A percentile compares a stretch with the other conserved stretches of the same genome.
These are phyloP conservation scores for Fusarium sulawesiense DNA, from an alignment of 2,329 filamentous ascomycete species.

Conservation along the genomic window DNA sequence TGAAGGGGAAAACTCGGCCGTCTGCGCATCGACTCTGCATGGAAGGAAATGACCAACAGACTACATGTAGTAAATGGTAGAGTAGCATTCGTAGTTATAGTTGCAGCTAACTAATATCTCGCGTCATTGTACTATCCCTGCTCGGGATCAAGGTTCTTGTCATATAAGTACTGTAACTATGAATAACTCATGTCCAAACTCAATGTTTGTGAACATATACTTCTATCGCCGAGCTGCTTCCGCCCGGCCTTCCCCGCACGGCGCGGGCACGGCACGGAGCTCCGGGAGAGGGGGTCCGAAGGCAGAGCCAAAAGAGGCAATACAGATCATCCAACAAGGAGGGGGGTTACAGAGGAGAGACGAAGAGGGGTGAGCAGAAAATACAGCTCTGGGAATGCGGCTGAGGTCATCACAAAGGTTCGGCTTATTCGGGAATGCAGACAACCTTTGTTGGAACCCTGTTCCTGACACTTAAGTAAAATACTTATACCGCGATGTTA, in stretches of 20 bases:
- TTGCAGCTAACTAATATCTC: neutral
- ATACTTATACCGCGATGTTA: slow-evolving; percentile 19
- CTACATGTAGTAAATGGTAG: neutral
- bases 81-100: neutral
- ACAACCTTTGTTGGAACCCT: slow-evolving; percentile 5
- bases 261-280: slow-evolving; percentile 20
- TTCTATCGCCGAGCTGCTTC: slow-evolving; percentile 17
- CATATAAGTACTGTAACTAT: neutral
- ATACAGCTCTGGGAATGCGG: slow-evolving; percentile 16
- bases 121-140: neutral
- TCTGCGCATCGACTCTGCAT: slow-evolving; percentile 9
- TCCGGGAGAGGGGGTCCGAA: slow-evolving; percentile 21
- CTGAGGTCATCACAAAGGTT: slow-evolving; percentile 20
- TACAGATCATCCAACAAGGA: neutral
- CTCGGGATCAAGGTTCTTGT: neutral
- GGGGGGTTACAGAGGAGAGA: neutral
- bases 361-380: neutral
- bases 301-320: slow-evolving; percentile 29
- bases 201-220: neutral
- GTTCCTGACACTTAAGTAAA: neutral
- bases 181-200: neutral
- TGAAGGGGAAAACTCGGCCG: slow-evolving; percentile 33
- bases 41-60: neutral
- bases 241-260: slow-evolving; percentile 9
- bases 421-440: neutral